Percentiles rank a stretch among this genome's conserved stretches.
phyloP scores from a whole-genome alignment of 768 basidiomycete species.

The Epithele typhae region DNA sequence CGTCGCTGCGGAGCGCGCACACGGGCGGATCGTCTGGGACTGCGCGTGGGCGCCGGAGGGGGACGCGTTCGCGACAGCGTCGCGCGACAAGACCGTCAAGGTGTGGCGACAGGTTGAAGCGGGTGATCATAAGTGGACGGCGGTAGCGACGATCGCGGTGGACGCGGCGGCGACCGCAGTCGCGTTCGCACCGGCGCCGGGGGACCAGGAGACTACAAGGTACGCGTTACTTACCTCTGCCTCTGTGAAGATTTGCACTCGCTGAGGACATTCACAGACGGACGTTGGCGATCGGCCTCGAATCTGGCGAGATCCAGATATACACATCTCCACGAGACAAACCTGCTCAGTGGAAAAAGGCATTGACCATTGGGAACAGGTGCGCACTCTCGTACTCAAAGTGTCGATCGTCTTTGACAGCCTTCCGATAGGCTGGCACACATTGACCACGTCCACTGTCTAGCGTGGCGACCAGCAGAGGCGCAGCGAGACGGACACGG shows the following conservation, averaged over 20 bases:
- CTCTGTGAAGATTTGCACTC: too few relatives aligned
- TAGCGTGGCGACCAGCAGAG: slow-evolving; percentile 69
- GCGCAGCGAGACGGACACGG: slow-evolving; percentile 20
- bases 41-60: slow-evolving; percentile 80
- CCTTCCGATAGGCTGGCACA: slow-evolving; percentile 76
- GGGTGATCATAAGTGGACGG: slow-evolving; percentile 44
- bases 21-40: slow-evolving; percentile 95
- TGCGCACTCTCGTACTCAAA: slow-evolving; percentile 29
- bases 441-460: slow-evolving; percentile 70
- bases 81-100: slow-evolving; percentile 93
- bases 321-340: slow-evolving; percentile 38
- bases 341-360: slow-evolving; percentile 42
- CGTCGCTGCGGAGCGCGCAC: slow-evolving; percentile 72
- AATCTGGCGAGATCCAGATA: slow-evolving; percentile 71
- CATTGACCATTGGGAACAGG: slow-evolving; percentile 45
- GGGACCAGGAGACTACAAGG: too few relatives aligned
- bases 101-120: slow-evolving; percentile 57
- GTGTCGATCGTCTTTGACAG: too few relatives aligned
- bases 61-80: slow-evolving; percentile 85
- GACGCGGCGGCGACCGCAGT: slow-evolving; percentile 82
- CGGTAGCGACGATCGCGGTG: slow-evolving; percentile 59
- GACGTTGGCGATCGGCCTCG: slow-evolving; percentile 77
- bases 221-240: too few relatives aligned
- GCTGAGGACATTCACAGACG: too few relatives aligned
- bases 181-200: slow-evolving; percentile 50